Evolutionary conservation across 2,329 filamentous ascomycete genomes (phyloP).

Genomic region (Calonectria leucothoes): DNA sequence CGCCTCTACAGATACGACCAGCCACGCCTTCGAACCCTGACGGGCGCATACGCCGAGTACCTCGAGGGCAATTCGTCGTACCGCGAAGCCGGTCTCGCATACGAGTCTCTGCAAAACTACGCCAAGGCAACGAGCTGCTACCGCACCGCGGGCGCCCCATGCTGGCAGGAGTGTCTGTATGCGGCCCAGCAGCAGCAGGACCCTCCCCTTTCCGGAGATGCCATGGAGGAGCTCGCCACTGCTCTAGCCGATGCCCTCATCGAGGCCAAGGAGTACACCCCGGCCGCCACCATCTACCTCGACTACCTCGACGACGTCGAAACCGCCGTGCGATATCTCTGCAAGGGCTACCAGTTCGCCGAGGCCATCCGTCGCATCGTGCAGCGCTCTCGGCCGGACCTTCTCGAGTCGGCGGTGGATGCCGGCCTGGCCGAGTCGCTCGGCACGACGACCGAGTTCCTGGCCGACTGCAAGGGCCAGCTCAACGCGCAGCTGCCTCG

Average conservation of each 20-base stretch:
- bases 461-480: constrained; percentile 92
- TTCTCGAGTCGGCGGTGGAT: constrained; percentile 79
- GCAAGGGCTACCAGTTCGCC: constrained; percentile 87
- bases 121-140: constrained; percentile 84
- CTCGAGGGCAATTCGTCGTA: constrained; percentile 81
- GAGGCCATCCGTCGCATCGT: constrained; percentile 86
- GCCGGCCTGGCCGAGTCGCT: constrained; percentile 83
- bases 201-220: constrained; percentile 68
- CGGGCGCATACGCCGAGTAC: constrained; percentile 81
- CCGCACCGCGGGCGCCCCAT: constrained; percentile 76
- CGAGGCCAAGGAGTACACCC: constrained; percentile 85
- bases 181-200: constrained; percentile 76
- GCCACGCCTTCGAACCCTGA: constrained; percentile 74
- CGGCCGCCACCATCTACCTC: constrained; percentile 82
- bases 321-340: constrained; percentile 79
- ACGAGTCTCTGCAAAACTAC: constrained; percentile 86
- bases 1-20: constrained; percentile 86
- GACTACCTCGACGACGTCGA: constrained; percentile 83
- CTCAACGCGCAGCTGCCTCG: constrained; percentile 87
- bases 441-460: constrained; percentile 85
- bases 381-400: constrained; percentile 67
- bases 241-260: constrained; percentile 81
- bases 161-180: constrained; percentile 93
- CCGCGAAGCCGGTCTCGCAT: constrained; percentile 89
- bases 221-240: constrained; percentile 76